Conservation (phyloP, 2,329 filamentous ascomycete species). For the Domatiomyces globalis region DNA sequence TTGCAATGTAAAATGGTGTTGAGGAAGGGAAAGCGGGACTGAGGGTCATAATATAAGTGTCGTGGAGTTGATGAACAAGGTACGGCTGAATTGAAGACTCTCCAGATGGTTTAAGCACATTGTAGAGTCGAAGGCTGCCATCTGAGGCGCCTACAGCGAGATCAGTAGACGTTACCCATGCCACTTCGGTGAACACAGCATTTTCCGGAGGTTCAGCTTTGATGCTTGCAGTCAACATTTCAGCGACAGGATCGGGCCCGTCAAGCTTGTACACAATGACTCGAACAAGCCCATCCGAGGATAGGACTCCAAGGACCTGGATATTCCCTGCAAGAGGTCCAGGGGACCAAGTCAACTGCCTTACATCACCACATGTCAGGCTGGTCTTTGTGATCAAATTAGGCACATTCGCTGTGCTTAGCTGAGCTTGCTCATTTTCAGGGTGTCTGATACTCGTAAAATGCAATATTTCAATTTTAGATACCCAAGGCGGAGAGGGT, state of each 20-base stretch:
- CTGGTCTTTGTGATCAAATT: conserved; percentile 39
- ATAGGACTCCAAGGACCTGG: conserved; percentile 39
- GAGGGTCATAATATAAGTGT: conserved; percentile 34
- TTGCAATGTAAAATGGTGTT: conserved; percentile 38
- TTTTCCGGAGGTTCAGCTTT: conserved; percentile 26
- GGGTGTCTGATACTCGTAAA: conserved; percentile 28
- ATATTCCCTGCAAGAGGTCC: conserved; percentile 19
- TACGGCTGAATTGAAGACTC: conserved; percentile 9
- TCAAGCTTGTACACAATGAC: conserved; percentile 31
- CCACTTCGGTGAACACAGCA: conserved; percentile 41
- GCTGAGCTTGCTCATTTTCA: conserved; percentile 21
- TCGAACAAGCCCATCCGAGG: conserved; percentile 43
- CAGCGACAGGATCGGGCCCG: background rate
- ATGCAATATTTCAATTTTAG: conserved; percentile 45
- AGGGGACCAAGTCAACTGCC: conserved; percentile 44
- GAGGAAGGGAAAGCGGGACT: conserved; percentile 39
- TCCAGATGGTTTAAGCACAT: conserved; percentile 15
- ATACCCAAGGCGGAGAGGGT: conserved; percentile 34
- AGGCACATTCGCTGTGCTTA: conserved; percentile 33
- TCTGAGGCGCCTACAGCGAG: conserved; percentile 43
- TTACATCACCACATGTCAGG: conserved; percentile 43
- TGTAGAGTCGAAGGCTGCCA: conserved; percentile 43
- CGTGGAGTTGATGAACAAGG: conserved; percentile 19
- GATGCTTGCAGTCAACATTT: conserved; percentile 1
- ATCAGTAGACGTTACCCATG: conserved; percentile 43